Conservation (phyloP, 257 asterid genomes). For the Hygrophila difformis region DNA sequence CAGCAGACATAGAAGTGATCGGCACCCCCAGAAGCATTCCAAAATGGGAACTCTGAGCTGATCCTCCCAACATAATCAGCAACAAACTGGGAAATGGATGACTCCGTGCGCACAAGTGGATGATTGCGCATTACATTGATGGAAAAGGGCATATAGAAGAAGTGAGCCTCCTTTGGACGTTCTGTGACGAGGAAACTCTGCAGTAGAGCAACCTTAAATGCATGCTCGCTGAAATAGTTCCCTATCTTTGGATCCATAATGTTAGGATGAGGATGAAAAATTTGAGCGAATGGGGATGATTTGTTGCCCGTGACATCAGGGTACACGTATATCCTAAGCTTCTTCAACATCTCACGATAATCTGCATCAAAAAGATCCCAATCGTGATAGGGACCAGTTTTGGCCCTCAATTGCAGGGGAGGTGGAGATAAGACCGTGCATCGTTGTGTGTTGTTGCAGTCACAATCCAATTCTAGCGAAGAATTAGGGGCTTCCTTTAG, state of each 20-base stretch:
- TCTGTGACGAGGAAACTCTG: conserved; percentile 35
- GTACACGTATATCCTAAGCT: conserved; percentile 50
- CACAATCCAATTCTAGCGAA: neutral
- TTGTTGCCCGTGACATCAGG: conserved; percentile 28
- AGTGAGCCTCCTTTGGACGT: conserved; percentile 45
- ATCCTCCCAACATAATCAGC: conserved; percentile 40
- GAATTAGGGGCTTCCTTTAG: neutral
- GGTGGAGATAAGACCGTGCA: conserved; percentile 3
- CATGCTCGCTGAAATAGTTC: conserved; percentile 79
- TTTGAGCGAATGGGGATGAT: conserved; percentile 29
- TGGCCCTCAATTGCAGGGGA: neutral
- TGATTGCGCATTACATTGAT: conserved; percentile 66
- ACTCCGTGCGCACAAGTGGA: conserved; percentile 41
- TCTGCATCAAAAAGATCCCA: conserved; percentile 52
- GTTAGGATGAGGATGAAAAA: conserved; percentile 49
- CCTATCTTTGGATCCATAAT: conserved; percentile 51
- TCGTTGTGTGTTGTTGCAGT: conserved; percentile 3
- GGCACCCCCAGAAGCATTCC: conserved; percentile 77
- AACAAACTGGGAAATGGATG: conserved; percentile 46
- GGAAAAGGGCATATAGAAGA: conserved; percentile 75
- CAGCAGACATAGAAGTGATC: conserved; percentile 72
- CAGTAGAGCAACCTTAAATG: conserved; percentile 65
- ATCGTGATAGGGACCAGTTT: conserved; percentile 42
- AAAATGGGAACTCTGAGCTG: conserved; percentile 36
- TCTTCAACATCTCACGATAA: conserved; percentile 45